Base-by-base conservation (phyloP, 306 rosid genomes). In the Cicer chorassanicum region DNA sequence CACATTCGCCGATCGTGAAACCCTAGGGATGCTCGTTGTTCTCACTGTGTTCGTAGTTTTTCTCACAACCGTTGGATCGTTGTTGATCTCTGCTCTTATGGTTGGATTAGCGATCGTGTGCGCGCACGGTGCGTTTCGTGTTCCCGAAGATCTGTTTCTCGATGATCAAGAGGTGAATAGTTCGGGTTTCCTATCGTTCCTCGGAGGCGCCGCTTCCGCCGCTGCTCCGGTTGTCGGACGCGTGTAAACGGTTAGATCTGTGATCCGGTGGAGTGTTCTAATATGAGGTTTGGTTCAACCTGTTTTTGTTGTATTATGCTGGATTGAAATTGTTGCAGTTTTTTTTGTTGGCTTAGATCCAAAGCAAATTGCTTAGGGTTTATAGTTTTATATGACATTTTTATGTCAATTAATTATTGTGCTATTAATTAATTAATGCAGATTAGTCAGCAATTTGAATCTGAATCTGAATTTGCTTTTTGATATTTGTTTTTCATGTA, bases 21-120 rank as follows among this genome's bases (percentile, higher is more conserved):
- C 92, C 24, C 78, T 93, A 9, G 88, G 89, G 21, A 73, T 91
- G 6, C 76, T 93, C 62, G 86, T 80, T 9, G 84, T 82, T 5
- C 14, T 87, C 63, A 93, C 98, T 5, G 82, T 93, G 24, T 59
- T 93, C 81, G 96, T 91, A 2, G 72, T 91, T 8, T 91, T 93
- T 71, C 86, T 89, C 73, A 91, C 98, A 76, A 91, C 81, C 77
- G 97, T 93, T 10, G 98, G 98, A 75, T 93, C 98, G 72, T 88
- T 93, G 40, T 84, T 93, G 87, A 91, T 91, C 73, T 88, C 98
- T 4, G 92, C 96, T 3, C 48, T 87, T 43, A 70, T 85, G 89
- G 77, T 91, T 41, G 98, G 98, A n/a, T 68, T 91, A 44, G 87
- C 87, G 3, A 79, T 93, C 13, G 89, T 83, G 2, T 86, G 88